These are phyloP conservation scores for Capsicum pubescens DNA, from an alignment of 257 asterid genomes.

Conservation along the genomic window DNA sequence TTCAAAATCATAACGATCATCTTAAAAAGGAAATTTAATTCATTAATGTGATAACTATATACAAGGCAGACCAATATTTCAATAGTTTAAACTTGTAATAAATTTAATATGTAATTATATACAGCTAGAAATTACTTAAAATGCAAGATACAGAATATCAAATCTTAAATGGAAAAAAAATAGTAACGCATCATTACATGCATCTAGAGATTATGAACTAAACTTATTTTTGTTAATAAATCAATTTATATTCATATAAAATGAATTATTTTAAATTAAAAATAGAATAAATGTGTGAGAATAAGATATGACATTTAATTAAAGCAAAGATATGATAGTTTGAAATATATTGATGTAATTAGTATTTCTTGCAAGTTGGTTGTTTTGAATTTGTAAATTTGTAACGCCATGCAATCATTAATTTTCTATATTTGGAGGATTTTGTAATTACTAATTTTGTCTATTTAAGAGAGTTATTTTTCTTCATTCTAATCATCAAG, in stretches of 20 bases:
- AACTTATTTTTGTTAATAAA: neutral
- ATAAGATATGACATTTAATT: neutral
- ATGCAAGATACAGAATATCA: slow-evolving; percentile 16
- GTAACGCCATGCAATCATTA: slow-evolving; percentile 5
- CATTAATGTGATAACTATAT: neutral
- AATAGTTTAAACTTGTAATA: neutral
- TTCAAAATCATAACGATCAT: neutral
- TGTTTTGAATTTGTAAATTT: slow-evolving; percentile 18
- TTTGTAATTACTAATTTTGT: neutral
- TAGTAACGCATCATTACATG: slow-evolving; percentile 1
- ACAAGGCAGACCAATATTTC: neutral
- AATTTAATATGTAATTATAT: neutral
- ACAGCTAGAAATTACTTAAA: slow-evolving; percentile 3
- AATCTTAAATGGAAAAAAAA: neutral
- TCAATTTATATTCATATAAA: neutral
- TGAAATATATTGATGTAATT: slow-evolving; percentile 4
- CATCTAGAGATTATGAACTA: neutral
- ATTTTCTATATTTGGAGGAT: slow-evolving; percentile 17
- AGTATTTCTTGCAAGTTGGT: slow-evolving; percentile 12
- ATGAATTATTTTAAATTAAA: neutral
- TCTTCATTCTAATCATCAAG: neutral
- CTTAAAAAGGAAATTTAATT: neutral
- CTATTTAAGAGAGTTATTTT: neutral
- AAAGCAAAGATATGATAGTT: slow-evolving; percentile 17
- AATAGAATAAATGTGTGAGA: neutral